A percentile compares a stretch with the other conserved stretches of the same genome.
These are phyloP conservation scores for Talaromyces marneffei DNA, from an alignment of 2,329 filamentous ascomycete species.

Conservation along the genomic window DNA sequence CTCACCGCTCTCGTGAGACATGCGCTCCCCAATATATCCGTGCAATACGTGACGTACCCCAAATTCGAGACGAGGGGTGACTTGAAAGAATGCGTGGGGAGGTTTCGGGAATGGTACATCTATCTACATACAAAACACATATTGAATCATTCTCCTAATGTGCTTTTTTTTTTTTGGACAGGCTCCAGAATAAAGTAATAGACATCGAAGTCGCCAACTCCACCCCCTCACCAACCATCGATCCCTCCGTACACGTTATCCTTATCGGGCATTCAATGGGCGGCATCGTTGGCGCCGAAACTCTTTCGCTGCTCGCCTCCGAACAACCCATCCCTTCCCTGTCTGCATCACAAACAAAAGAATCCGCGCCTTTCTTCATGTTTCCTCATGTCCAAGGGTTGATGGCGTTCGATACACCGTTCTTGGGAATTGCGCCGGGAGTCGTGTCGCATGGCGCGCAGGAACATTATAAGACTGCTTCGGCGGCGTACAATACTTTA, in stretches of 20 bases:
- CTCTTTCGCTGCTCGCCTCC: slow-evolving; percentile 66
- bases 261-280: slow-evolving; percentile 86
- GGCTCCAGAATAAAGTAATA: slow-evolving; percentile 87
- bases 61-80: slow-evolving; percentile 47
- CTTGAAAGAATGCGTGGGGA: slow-evolving; percentile 40
- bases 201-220: slow-evolving; percentile 81
- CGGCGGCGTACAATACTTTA: slow-evolving; percentile 62
- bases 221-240: slow-evolving; percentile 76
- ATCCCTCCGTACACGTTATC: slow-evolving; percentile 75
- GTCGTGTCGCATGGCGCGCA: slow-evolving; percentile 60
- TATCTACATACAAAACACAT: too few species aligned
- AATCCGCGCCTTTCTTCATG: slow-evolving; percentile 54
- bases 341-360: slow-evolving; percentile 21
- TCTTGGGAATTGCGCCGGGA: slow-evolving; percentile 49
- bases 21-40: slow-evolving; percentile 38
- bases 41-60: slow-evolving; percentile 42
- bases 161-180: too few species aligned
- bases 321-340: slow-evolving; percentile 50
- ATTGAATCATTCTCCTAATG: too few species aligned
- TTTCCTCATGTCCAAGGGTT: slow-evolving; percentile 90
- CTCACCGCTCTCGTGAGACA: slow-evolving; percentile 38
- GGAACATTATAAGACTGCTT: slow-evolving; percentile 71
- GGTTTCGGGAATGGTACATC: slow-evolving; percentile 45
- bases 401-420: slow-evolving; percentile 91
- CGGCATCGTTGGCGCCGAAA: slow-evolving; percentile 90